Evolutionary conservation across 1,139 yeast genomes (phyloP), one percentile per base, ranked within the genome.

Genomic region (Hyphopichia buzzinii): DNA sequence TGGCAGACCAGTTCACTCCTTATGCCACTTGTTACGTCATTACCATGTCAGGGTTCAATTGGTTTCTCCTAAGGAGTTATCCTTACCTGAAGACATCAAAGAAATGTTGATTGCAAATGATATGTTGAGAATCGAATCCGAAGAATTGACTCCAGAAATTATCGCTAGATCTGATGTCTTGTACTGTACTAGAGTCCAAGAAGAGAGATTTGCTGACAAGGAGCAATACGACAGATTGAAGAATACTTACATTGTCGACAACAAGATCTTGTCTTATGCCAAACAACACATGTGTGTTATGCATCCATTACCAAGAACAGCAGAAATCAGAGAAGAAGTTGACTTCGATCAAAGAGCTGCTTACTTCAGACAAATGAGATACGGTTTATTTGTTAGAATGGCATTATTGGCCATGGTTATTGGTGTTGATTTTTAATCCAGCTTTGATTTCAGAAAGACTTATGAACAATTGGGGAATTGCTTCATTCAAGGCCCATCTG

Each of bases 331-430:
- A 57, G 97, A 89, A 68, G 98, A 94, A 71, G 97, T 94, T 54
- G 99, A 94, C 66, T 92, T 90, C 57, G 99, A 94, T 66, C 97
- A 90, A 66, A 85, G 98, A 66, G 97, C 98, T 48, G 97, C 97
- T 43, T 92, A 92, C 73, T 92, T 92, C 75, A 86, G 98, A 79
- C 97, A 90, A 74, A 92, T 92, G 97, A 84, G 94, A 67, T 92
- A 92, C 59, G 99, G 99, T 43, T 76, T 94, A 64, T 94, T 82
- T 60, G 96, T 94, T 38, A 88, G 99, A 77, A 94, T 94, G 99
- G 98, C 98, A 14, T 72, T 94, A 49, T 77, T 94, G 62, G 97
- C 97, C 42, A 85, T 92, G 95, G 98, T 94, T 47, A 81, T 94
- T 67, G 98, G 98, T 54, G 86, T 79, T 52, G 86, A 81, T 52